Conservation (phyloP, 2,329 filamentous ascomycete species). For the Botrytis tulipae region DNA sequence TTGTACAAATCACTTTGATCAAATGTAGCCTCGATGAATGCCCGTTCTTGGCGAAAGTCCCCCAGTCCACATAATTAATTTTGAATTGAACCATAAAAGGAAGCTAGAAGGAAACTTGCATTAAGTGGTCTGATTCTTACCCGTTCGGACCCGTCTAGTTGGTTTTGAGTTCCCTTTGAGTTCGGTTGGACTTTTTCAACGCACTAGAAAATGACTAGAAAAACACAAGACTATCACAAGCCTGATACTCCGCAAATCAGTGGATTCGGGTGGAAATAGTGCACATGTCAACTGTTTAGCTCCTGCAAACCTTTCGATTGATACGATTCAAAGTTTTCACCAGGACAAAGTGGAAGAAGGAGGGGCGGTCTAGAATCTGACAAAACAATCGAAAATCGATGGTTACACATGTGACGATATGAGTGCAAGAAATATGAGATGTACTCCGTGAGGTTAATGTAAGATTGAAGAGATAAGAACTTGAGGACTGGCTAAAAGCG, state of each 20-base stretch:
- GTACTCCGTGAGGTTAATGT: neutral
- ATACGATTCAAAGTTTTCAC: neutral
- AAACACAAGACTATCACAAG: neutral
- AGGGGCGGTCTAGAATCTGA: neutral
- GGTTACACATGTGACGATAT: neutral
- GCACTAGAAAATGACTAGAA: neutral
- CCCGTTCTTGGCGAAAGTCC: conserved; percentile 7
- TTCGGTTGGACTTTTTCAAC: neutral
- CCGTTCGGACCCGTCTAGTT: neutral
- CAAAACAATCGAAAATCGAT: neutral
- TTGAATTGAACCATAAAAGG: conserved; percentile 1
- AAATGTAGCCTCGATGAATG: neutral
- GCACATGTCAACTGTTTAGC: neutral
- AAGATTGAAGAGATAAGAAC: neutral
- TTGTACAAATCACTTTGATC: neutral
- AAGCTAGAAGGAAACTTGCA: neutral
- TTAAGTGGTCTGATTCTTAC: conserved; percentile 2
- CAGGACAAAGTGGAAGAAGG: neutral
- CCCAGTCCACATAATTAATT: neutral
- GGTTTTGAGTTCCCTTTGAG: neutral
- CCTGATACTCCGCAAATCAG: neutral
- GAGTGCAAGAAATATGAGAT: neutral
- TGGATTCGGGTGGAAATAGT: neutral
- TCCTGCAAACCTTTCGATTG: neutral
- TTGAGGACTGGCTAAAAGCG: neutral